Evolutionary conservation across 2,329 filamentous ascomycete genomes (phyloP), one percentile per base, ranked within the genome.

Genomic region (Fusarium sterilihyphosum): DNA sequence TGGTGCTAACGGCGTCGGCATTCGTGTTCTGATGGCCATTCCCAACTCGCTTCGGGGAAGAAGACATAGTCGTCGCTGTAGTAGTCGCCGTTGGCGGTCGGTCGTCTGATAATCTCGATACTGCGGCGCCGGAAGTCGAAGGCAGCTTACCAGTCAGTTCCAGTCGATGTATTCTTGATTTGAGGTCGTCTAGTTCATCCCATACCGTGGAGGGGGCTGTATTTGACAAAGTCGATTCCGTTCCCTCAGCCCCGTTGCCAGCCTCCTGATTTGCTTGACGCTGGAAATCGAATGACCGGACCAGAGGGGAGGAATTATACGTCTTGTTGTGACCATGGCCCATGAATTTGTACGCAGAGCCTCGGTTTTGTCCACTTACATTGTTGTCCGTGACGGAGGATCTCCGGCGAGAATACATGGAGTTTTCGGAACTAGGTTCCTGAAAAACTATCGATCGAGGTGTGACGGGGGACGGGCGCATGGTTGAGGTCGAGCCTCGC

Each of bases 171-270:
- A 99, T 98, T 37, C 96, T 91, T 46, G 94, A 96, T 82, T 98
- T 98, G 53, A 99, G 85, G 74, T 98, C 96, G 77, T 98, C 96
- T 35, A 99, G 85, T 82, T 99, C 96, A 80, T 98, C 96, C 96
- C 96, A 99, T 6, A 99, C 94, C 0, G 95, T 98, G 5, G 95
- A 97, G 18, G 95, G 94, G 3, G 94, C 94, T 3, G 92, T 95
- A 2, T 94, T 96, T 0, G 96, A 98, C 40, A 93, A 88, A 0
- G 93, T 96, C 2, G 96, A 98, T 78, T 96, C 94, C 1, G 94
- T 95, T 14, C 92, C 92, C 78, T 95, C 92, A 35, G 85, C 76
- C 24, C 82, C 84, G 67, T 88, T 84, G 47, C 81, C 73, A 16
- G 73, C 64, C 40, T 84, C 82, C 16, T 75, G 54, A 8, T 60